phyloP scores from a whole-genome alignment of 2,329 filamentous ascomycete genomes.

The Microdochium paspali region DNA sequence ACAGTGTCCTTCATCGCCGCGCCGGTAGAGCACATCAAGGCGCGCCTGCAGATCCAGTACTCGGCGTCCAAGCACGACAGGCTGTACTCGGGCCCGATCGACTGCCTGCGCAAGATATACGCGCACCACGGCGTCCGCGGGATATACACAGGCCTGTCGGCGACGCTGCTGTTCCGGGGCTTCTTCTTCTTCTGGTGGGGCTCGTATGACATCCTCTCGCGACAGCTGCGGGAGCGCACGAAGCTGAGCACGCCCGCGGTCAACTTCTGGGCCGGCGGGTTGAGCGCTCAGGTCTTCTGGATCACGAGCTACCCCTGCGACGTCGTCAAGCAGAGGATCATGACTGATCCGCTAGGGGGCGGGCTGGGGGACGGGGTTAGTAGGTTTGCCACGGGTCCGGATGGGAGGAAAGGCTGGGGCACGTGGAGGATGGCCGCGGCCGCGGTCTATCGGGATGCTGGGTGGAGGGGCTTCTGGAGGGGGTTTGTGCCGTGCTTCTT shows the following conservation, averaged over 20 bases:
- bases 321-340: conserved; percentile 91
- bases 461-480: conserved; percentile 78
- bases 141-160: conserved; percentile 75
- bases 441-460: conserved; percentile 67
- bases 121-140: conserved; percentile 66
- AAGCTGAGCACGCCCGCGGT: conserved; percentile 65
- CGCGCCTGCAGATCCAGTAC: conserved; percentile 90
- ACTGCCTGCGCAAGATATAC: conserved; percentile 67
- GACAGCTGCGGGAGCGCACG: conserved; percentile 57
- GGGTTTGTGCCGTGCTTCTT: conserved; percentile 92
- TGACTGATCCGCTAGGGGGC: conserved; percentile 85
- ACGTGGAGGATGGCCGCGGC: conserved; percentile 73
- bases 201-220: conserved; percentile 80
- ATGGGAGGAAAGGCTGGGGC: conserved; percentile 13
- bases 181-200: conserved; percentile 99
- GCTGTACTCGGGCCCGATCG: conserved; percentile 77
- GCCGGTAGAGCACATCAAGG: conserved; percentile 92
- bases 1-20: conserved; percentile 91
- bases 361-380: conserved; percentile 54
- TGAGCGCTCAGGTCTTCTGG: conserved; percentile 94
- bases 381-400: too few species aligned
- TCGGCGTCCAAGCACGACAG: conserved; percentile 67
- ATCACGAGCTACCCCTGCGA: conserved; percentile 84
- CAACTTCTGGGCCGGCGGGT: conserved; percentile 95
- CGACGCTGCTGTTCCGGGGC: conserved; percentile 79